phyloP scores from a whole-genome alignment of 164 flowering plant genomes.

The Cinnamomum chago region DNA sequence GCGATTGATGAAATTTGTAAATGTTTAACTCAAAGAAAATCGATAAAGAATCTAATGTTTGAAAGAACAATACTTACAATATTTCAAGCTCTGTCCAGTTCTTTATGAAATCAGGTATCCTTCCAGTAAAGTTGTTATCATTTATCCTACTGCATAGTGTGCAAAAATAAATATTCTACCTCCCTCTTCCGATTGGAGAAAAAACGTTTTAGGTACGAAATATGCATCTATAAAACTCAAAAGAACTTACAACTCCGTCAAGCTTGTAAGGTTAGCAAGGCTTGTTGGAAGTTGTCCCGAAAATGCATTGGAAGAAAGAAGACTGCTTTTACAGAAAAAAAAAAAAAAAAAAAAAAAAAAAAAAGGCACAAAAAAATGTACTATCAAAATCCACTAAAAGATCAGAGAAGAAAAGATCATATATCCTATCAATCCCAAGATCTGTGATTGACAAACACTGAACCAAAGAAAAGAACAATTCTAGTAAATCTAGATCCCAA shows the following conservation, averaged over 20 bases:
- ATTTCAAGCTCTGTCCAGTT: no score
- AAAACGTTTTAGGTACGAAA: background rate
- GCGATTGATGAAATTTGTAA: no score
- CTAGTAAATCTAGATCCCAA: background rate
- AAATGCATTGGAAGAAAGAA: conserved; percentile 22
- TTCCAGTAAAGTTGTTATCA: conserved; percentile 36
- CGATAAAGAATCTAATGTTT: no score
- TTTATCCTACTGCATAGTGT: conserved; percentile 26
- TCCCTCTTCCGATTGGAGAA: background rate
- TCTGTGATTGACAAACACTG: no score
- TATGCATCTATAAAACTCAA: background rate
- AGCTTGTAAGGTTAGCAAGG: conserved; percentile 14
- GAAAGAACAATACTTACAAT: no score
- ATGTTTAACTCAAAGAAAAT: no score
- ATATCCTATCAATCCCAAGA: no score
- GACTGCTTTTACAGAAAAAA: conserved; percentile 12
- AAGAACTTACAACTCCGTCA: conserved; percentile 15
- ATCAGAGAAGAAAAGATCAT: no score
- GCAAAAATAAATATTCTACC: background rate
- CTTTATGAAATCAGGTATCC: background rate
- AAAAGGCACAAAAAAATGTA: no score
- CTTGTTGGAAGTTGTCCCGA: conserved; percentile 22
- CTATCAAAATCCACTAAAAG: no score
- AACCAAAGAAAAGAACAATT: background rate
- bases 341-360: no score